Conservation (phyloP, 192 early-diverging fungal species). For the Backusella luteola region DNA sequence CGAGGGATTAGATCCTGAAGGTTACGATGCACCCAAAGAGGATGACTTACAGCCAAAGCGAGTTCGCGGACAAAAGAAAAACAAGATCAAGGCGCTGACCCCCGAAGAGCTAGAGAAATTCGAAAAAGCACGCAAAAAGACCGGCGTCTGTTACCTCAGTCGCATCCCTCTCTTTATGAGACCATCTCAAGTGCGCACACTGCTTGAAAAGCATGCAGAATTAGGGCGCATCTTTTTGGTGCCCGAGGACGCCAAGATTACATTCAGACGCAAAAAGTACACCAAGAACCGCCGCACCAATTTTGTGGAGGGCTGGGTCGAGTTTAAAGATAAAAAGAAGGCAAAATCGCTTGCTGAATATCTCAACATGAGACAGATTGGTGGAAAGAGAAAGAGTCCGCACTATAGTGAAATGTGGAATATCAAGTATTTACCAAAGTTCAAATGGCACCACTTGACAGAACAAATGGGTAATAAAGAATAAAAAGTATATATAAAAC, state of each 20-base stretch:
- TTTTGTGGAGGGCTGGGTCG: slow-evolving; percentile 96
- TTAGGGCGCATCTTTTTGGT: slow-evolving; percentile 85
- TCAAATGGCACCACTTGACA: slow-evolving; percentile 95
- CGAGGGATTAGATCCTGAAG: slow-evolving; percentile 12
- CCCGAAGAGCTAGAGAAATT: slow-evolving; percentile 59
- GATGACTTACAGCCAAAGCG: not conserved
- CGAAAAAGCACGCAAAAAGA: slow-evolving; percentile 64
- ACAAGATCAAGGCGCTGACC: slow-evolving; percentile 61
- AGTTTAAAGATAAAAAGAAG: slow-evolving; percentile 91
- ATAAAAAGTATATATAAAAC: not conserved
- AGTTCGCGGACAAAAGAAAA: slow-evolving; percentile 18
- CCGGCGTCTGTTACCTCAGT: slow-evolving; percentile 91
- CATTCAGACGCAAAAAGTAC: slow-evolving; percentile 82
- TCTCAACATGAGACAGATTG: slow-evolving; percentile 84
- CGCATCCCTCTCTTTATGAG: slow-evolving; percentile 94
- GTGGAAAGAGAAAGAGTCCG: slow-evolving; percentile 79
- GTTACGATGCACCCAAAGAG: slow-evolving; percentile 24
- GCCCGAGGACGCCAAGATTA: slow-evolving; percentile 76
- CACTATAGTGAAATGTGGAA: slow-evolving; percentile 98
- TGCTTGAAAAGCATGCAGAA: slow-evolving; percentile 72
- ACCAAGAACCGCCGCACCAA: slow-evolving; percentile 81
- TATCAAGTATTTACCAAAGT: slow-evolving; percentile 92
- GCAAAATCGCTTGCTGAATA: slow-evolving; percentile 73
- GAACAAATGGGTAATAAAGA: slow-evolving; percentile 77
- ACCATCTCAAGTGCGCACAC: slow-evolving; percentile 70